Evolutionary conservation across 345 rosid species (phyloP).

Genomic region (Clausena lansium): DNA sequence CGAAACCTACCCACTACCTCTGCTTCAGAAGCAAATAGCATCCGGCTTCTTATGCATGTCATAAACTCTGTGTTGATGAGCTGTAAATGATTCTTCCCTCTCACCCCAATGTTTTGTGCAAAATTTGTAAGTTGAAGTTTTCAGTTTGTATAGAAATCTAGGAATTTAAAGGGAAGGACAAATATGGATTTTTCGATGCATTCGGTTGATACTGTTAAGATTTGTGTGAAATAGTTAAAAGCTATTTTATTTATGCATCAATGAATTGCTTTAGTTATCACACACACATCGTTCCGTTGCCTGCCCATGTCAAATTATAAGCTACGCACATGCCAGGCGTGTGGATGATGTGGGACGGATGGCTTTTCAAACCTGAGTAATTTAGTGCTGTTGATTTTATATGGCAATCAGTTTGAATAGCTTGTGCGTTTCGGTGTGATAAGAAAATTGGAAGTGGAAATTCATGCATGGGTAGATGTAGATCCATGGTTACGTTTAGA

Average conservation of each 20-base stretch:
- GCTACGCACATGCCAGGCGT: not conserved
- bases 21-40: conserved; percentile 40
- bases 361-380: not conserved
- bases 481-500: not conserved
- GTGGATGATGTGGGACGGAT: not conserved
- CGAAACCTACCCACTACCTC: conserved; percentile 37
- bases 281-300: not conserved
- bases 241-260: not conserved
- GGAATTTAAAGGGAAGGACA: conserved; percentile 17
- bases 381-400: too few species aligned
- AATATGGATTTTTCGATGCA: not conserved
- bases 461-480: not conserved
- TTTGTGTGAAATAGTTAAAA: conserved; percentile 28
- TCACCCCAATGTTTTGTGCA: conserved; percentile 23
- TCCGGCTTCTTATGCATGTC: conserved; percentile 59
- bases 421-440: too few species aligned
- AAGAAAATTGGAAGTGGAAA: not conserved
- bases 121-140: conserved; percentile 25
- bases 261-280: not conserved
- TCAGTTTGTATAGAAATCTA: conserved; percentile 33
- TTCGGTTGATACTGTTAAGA: conserved; percentile 13
- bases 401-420: too few species aligned
- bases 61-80: conserved; percentile 46
- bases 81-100: conserved; percentile 45
- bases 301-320: too few species aligned